Percentiles rank a stretch among this genome's conserved stretches.
Evolutionary conservation across 2,329 filamentous ascomycete species (phyloP).

Genomic region (Arthrobotrys megalospora): DNA sequence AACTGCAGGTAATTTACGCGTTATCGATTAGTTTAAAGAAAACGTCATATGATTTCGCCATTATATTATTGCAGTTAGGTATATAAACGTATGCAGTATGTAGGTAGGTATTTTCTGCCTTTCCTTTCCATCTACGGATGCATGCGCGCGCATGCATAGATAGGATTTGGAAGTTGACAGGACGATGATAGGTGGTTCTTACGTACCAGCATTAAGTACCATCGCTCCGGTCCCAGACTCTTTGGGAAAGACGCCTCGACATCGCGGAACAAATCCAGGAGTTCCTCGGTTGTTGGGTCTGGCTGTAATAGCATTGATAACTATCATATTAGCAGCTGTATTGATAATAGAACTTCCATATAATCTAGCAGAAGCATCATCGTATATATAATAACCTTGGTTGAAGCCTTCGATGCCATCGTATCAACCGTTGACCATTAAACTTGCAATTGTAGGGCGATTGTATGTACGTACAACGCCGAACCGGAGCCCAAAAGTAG

Average conservation of each 20-base stretch:
- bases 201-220: slow-evolving; percentile 69
- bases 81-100: slow-evolving; percentile 37
- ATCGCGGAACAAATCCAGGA: slow-evolving; percentile 67
- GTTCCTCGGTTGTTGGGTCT: slow-evolving; percentile 67
- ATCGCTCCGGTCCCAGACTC: slow-evolving; percentile 69
- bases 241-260: slow-evolving; percentile 69
- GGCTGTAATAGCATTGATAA: slow-evolving; percentile 14
- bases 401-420: background rate
- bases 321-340: background rate
- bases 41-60: slow-evolving; percentile 8
- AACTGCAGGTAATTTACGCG: slow-evolving; percentile 60
- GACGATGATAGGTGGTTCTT: background rate
- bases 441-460: too few species aligned
- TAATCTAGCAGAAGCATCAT: background rate
- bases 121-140: too few species aligned
- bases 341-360: background rate
- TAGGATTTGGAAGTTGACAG: background rate
- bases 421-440: background rate
- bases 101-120: too few species aligned
- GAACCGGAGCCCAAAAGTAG: too few species aligned
- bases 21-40: slow-evolving; percentile 11
- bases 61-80: slow-evolving; percentile 38
- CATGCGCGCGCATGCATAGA: background rate
- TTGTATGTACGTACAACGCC: too few species aligned
- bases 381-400: background rate